Percentiles rank a stretch among this genome's conserved stretches.
These are phyloP conservation scores for Boechera retrofracta DNA, from an alignment of 345 rosid genomes.

Conservation along the genomic window DNA sequence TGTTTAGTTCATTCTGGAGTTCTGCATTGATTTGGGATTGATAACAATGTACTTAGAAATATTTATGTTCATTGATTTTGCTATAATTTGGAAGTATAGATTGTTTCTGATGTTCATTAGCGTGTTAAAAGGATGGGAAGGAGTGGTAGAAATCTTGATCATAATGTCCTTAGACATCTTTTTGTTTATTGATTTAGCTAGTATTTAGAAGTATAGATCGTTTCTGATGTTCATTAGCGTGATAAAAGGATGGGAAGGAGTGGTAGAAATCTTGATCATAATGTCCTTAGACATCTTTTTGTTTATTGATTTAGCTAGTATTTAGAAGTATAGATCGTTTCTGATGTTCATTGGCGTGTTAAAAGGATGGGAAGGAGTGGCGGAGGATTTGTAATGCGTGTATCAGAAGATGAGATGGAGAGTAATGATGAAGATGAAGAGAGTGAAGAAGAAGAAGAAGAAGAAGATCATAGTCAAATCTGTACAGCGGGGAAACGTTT, in stretches of 20 bases:
- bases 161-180: neutral
- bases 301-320: neutral
- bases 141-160: constrained; percentile 26
- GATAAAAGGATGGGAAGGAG: constrained; percentile 47
- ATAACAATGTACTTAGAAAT: no score
- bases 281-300: neutral
- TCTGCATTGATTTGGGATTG: neutral
- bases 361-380: constrained; percentile 47
- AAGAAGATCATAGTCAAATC: constrained; percentile 29
- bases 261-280: constrained; percentile 1
- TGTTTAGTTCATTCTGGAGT: constrained; percentile 5
- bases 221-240: constrained; percentile 22
- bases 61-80: neutral
- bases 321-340: neutral
- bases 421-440: constrained; percentile 49
- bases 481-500: constrained; percentile 51
- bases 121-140: constrained; percentile 46
- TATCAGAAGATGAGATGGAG: constrained; percentile 65
- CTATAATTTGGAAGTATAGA: neutral
- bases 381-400: constrained; percentile 63
- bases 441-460: constrained; percentile 45
- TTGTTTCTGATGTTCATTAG: constrained; percentile 5
- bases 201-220: neutral
- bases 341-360: constrained; percentile 31
- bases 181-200: neutral